phyloP scores from a whole-genome alignment of 345 rosid genomes.

The Sapria himalayana region DNA sequence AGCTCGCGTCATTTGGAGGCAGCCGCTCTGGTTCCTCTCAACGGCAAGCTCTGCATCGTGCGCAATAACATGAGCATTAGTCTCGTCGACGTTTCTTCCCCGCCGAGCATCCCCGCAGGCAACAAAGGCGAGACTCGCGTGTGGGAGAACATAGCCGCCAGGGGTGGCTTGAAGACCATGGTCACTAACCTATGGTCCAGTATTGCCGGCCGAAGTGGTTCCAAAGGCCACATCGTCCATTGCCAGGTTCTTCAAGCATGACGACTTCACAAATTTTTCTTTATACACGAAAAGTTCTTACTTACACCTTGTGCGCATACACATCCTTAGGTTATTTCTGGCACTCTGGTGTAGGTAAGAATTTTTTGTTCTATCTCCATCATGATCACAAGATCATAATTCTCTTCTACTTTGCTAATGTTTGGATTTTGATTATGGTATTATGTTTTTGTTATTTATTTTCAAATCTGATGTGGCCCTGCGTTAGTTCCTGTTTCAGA shows the following conservation, averaged over 20 bases:
- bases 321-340: too few relatives aligned
- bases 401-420: too few relatives aligned
- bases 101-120: constrained; percentile 34
- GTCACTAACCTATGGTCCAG: constrained; percentile 74
- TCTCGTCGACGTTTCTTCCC: constrained; percentile 66
- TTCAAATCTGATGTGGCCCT: too few relatives aligned
- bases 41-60: constrained; percentile 70
- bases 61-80: constrained; percentile 94
- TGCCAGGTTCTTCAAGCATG: constrained; percentile 94
- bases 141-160: constrained; percentile 79
- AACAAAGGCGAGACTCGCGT: constrained; percentile 47
- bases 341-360: too few relatives aligned
- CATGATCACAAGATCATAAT: too few relatives aligned
- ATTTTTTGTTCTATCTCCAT: too few relatives aligned
- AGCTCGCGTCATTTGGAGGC: constrained; percentile 70
- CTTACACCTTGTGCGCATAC: too few relatives aligned
- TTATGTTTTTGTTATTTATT: too few relatives aligned
- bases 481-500: too few relatives aligned
- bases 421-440: too few relatives aligned
- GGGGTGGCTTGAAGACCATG: constrained; percentile 59
- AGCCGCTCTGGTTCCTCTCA: constrained; percentile 75
- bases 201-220: constrained; percentile 75
- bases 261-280: constrained; percentile 10
- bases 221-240: constrained; percentile 76
- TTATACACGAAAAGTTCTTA: constrained; percentile 1